phyloP scores from a whole-genome alignment of 192 early-diverging fungal species.

The Phycomyces nitens region DNA sequence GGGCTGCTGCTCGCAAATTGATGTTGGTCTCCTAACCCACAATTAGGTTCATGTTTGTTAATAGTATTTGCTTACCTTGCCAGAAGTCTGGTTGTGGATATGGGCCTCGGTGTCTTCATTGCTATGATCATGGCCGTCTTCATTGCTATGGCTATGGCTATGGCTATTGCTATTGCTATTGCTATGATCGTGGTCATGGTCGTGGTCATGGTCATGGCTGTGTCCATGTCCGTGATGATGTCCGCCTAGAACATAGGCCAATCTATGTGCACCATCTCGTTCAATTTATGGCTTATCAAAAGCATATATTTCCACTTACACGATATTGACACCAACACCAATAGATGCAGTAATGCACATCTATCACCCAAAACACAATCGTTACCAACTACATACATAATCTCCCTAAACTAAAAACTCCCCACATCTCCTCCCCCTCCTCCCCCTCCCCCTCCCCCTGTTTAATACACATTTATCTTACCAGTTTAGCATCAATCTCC shows the following conservation, averaged over 20 bases:
- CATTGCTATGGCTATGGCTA: conserved; percentile 21
- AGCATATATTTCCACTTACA: conserved; percentile 44
- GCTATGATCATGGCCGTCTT: neutral
- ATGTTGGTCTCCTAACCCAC: conserved; percentile 44
- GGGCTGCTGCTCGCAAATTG: conserved; percentile 67
- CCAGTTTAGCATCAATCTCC: conserved; percentile 58
- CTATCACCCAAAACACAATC: no score
- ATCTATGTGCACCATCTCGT: conserved; percentile 23
- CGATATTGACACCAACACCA: conserved; percentile 75
- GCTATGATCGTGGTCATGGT: conserved; percentile 23
- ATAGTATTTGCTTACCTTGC: neutral
- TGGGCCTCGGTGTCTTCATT: neutral
- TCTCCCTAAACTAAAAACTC: neutral
- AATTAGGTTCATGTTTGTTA: neutral
- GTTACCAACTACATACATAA: neutral
- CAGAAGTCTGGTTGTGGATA: neutral
- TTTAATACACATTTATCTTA: conserved; percentile 8
- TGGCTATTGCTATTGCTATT: conserved; percentile 40
- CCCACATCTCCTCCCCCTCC: neutral
- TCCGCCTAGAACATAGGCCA: conserved; percentile 54
- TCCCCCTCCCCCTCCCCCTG: neutral
- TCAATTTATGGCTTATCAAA: conserved; percentile 6
- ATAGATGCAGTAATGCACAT: conserved; percentile 69
- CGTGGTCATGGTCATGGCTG: conserved; percentile 30
- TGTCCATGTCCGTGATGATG: conserved; percentile 53